phyloP scores from a whole-genome alignment of 305 asterid species.

The Plantago coronopus region DNA sequence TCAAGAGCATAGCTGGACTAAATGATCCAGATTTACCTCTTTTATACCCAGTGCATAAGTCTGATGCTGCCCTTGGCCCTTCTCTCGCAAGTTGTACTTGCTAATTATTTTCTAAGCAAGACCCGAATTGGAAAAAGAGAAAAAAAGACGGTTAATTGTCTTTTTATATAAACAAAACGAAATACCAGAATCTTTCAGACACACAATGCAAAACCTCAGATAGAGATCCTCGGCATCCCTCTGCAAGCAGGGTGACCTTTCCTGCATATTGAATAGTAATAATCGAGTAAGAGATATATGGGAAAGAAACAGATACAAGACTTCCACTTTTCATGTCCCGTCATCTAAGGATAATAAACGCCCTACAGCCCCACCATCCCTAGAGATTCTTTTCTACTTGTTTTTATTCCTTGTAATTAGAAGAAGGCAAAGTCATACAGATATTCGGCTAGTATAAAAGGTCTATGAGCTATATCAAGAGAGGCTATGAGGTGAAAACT shows the following conservation, averaged over 20 bases:
- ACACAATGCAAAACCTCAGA: slow-evolving; percentile 61
- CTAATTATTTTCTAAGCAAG: slow-evolving; percentile 61
- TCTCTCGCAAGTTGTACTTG: slow-evolving; percentile 73
- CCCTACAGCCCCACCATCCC: background rate
- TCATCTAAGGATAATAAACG: background rate
- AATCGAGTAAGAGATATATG: slow-evolving; percentile 16
- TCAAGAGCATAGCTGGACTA: too few species aligned
- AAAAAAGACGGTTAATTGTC: slow-evolving; percentile 4
- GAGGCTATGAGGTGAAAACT: background rate
- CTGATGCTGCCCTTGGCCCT: slow-evolving; percentile 93
- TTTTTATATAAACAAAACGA: background rate
- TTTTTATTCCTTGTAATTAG: background rate
- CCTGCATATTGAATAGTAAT: slow-evolving; percentile 48
- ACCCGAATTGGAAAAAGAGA: slow-evolving; percentile 7
- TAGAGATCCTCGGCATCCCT: slow-evolving; percentile 98
- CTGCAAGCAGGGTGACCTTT: slow-evolving; percentile 71
- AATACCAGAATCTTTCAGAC: slow-evolving; percentile 17
- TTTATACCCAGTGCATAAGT: slow-evolving; percentile 97
- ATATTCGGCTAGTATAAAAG: background rate
- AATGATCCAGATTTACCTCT: slow-evolving; percentile 54
- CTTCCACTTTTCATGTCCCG: slow-evolving; percentile 1
- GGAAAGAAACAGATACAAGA: slow-evolving; percentile 15
- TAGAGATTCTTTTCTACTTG: background rate
- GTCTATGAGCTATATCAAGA: slow-evolving; percentile 7
- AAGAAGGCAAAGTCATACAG: slow-evolving; percentile 4